Conservation (phyloP, 148 eudicot species). For the Rheum nobile region DNA sequence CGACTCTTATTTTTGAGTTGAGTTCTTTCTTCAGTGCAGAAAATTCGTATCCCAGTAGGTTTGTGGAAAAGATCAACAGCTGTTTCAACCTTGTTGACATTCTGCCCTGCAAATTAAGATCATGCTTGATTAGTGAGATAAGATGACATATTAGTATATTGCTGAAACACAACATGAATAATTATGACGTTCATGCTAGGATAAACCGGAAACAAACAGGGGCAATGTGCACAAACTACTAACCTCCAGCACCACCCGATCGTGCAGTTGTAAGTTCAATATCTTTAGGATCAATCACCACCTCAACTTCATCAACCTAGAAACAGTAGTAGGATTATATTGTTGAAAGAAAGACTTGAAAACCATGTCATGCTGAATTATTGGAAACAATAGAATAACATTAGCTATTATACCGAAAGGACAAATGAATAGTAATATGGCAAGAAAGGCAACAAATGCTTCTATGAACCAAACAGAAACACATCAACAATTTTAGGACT, state of each 20-base stretch:
- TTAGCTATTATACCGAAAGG: neutral
- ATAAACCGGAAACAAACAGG: neutral
- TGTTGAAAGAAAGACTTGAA: neutral
- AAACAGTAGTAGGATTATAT: neutral
- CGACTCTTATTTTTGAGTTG: slow-evolving; percentile 79
- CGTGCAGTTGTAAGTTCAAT: slow-evolving; percentile 96
- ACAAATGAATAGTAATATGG: neutral
- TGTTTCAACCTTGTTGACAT: slow-evolving; percentile 99
- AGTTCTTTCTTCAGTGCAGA: slow-evolving; percentile 95
- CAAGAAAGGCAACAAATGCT: neutral
- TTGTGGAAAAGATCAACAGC: slow-evolving; percentile 93
- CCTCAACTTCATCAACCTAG: slow-evolving; percentile 97
- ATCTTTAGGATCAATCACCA: slow-evolving; percentile 94
- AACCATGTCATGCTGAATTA: too few relatives aligned
- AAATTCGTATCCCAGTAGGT: slow-evolving; percentile 97
- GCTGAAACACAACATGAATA: neutral
- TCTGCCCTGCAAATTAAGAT: slow-evolving; percentile 63
- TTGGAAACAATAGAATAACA: neutral
- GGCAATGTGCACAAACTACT: neutral
- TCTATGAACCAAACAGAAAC: neutral
- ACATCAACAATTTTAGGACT: neutral
- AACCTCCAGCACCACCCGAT: slow-evolving; percentile 99
- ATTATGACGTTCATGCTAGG: neutral
- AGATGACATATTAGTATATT: neutral
- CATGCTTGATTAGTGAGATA: slow-evolving; percentile 16